Conservation (phyloP, 306 rosid species). For the Quercus wislizeni region DNA sequence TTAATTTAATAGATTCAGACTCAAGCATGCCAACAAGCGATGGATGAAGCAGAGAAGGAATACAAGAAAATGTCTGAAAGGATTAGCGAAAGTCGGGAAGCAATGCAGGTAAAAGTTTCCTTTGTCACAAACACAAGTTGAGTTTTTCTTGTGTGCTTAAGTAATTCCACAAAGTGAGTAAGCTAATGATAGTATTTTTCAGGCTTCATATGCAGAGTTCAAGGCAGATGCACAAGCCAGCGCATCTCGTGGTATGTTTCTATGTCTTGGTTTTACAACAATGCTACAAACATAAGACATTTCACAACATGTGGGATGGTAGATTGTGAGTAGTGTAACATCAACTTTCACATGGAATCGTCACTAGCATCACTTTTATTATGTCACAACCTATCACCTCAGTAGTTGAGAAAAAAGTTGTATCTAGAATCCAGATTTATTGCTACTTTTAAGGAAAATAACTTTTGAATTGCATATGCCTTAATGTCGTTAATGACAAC, state of each 20-base stretch:
- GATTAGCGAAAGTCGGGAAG: slow-evolving; percentile 63
- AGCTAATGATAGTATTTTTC: slow-evolving; percentile 19
- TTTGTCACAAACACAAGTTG: background rate
- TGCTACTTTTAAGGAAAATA: too few species aligned
- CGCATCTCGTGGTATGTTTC: slow-evolving; percentile 64
- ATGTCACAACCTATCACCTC: too few species aligned
- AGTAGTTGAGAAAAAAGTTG: too few species aligned
- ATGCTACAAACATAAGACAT: too few species aligned
- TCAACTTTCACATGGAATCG: too few species aligned
- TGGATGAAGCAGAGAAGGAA: slow-evolving; percentile 76
- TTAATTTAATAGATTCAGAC: slow-evolving; percentile 58
- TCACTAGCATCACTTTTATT: too few species aligned
- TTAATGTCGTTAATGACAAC: background rate
- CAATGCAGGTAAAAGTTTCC: slow-evolving; percentile 57
- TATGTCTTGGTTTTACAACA: background rate
- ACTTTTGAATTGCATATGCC: background rate
- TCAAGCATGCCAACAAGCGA: slow-evolving; percentile 67
- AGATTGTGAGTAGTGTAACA: too few species aligned
- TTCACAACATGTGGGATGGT: too few species aligned
- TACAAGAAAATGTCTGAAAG: slow-evolving; percentile 60
- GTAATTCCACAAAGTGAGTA: background rate
- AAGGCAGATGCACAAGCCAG: slow-evolving; percentile 67
- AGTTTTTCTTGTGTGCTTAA: background rate
- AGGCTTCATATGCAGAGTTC: slow-evolving; percentile 81
- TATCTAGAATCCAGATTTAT: too few species aligned